Base-by-base conservation (phyloP, 441 rosid species). In the Arabidopsis hybrid region DNA sequence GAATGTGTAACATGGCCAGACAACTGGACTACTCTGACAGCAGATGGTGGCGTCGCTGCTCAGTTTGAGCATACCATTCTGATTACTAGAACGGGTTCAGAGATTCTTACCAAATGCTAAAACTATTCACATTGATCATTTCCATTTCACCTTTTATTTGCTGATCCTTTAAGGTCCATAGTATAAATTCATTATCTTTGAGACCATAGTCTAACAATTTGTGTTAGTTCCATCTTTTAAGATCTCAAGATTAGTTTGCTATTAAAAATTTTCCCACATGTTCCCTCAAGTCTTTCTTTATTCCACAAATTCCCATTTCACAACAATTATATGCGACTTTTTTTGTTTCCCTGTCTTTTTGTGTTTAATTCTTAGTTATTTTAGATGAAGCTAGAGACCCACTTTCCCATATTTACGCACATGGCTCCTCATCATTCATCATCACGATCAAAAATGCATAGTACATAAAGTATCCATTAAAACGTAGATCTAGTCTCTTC, bases 51-150 rank as follows among this genome's bases (percentile, higher is more conserved):
- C 59, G 92, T 91, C 2, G 89, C 97, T 11, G 93, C 94, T 1
- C 97, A 92, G 81, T 95, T 84, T 78, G 99, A 91, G 79, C 99
- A 92, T 82, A 85, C 97, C 11, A 89, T 95, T 74, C 77, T 90
- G 64, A 91, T 95, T 60, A 93, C 95, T 6, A 87, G 81, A 85
- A 85, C 89, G 26, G 97, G 94, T 61, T 90, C 94, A 0, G 95
- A 88, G 80, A 91, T 90, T 80, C 79, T 95, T 75, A 95, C 99
- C 43, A 78, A 68, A 55, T 88, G 83, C 57, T 92, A 71, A 88
- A 57, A 13, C 61, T 55, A 50, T 39, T 69, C 34, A 34, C 63
- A 16, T 14, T 60, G 38, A 7, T 40, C 49, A 14, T 18, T 45
- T 53, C 1, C 31, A 29, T 56, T 73, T 46, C 53, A 8, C 16